Evolutionary conservation across 2,329 filamentous ascomycete species (phyloP).

Genomic region (Dothideomycetes sp.): DNA sequence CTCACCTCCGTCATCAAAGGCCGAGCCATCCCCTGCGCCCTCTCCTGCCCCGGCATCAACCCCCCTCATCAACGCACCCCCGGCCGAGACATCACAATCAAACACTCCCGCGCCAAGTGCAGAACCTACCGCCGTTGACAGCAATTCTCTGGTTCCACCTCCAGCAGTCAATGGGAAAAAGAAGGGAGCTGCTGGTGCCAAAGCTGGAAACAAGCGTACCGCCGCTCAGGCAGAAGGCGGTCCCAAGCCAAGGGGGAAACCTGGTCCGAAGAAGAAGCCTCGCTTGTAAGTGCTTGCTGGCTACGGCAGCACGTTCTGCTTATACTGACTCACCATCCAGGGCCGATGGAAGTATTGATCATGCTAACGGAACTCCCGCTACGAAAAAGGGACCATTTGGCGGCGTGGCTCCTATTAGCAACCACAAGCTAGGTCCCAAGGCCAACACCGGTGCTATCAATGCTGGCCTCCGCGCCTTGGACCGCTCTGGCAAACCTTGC

Average conservation of each 20-base stretch:
- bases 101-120: conserved; percentile 29
- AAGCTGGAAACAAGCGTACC: conserved; percentile 53
- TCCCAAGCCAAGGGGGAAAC: conserved; percentile 72
- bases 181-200: conserved; percentile 64
- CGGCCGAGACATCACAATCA: conserved; percentile 34
- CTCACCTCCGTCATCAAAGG: conserved; percentile 21
- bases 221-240: conserved; percentile 45
- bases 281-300: conserved; percentile 62
- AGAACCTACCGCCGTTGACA: conserved; percentile 27
- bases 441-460: conserved; percentile 97
- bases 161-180: conserved; percentile 52
- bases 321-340: conserved; percentile 26
- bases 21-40: conserved; percentile 30
- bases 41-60: conserved; percentile 29
- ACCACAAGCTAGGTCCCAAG: conserved; percentile 85
- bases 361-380: conserved; percentile 16
- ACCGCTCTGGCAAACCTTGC: conserved; percentile 84
- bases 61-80: conserved; percentile 28
- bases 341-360: conserved; percentile 42
- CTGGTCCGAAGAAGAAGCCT: conserved; percentile 93
- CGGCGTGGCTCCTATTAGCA: conserved; percentile 27
- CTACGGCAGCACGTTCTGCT: not conserved
- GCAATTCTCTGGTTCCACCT: conserved; percentile 36
- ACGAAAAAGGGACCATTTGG: conserved; percentile 35
- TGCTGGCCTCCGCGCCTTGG: conserved; percentile 84